Conservation (phyloP, 1,284 basidiomycete genomes). For the Ceratobasidium sp. region DNA sequence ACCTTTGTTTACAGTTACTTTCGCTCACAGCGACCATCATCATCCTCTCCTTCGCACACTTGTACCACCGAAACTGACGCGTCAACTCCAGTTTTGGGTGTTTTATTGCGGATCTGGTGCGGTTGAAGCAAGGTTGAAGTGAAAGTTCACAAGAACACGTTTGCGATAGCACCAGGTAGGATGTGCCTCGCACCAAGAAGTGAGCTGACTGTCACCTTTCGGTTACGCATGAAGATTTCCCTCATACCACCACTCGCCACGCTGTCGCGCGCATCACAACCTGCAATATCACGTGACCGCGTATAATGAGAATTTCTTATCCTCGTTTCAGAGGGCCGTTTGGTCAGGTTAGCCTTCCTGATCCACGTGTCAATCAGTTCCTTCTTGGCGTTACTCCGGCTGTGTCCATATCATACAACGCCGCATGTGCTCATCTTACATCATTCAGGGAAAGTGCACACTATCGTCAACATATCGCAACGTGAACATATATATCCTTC, state of each 20-base stretch:
- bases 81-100: constrained; percentile 64
- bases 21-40: not conserved
- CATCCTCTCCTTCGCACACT: not conserved
- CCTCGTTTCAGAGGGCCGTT: not conserved
- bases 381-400: not conserved
- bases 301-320: no score
- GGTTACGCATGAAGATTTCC: not conserved
- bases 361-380: not conserved
- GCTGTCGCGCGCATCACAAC: no score
- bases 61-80: not conserved
- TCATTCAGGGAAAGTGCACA: constrained; percentile 88
- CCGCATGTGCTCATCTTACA: no score
- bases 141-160: constrained; percentile 80
- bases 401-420: no score
- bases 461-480: constrained; percentile 86
- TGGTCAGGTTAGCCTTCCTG: not conserved
- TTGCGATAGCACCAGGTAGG: constrained; percentile 82
- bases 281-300: not conserved
- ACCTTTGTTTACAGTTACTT: not conserved
- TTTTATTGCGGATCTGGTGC: constrained; percentile 91
- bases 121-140: no score
- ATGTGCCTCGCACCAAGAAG: constrained; percentile 93
- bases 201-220: constrained; percentile 53
- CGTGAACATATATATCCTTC: constrained; percentile 86
- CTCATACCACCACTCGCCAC: not conserved